Evolutionary conservation across 352 stramenopile species (phyloP).

Genomic region (Pilasporangium apinafurcum): DNA sequence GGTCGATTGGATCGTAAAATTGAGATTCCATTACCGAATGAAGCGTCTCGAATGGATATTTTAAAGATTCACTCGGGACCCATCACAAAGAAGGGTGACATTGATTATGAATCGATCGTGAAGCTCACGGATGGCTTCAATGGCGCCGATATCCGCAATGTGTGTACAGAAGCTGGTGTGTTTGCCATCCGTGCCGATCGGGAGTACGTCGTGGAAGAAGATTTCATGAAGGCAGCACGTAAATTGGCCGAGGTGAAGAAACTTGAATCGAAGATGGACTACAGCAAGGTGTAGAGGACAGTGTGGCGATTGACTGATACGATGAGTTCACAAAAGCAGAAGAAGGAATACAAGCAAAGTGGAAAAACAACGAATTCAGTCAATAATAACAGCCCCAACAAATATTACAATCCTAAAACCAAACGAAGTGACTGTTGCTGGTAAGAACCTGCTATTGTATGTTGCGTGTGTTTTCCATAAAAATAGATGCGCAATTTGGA

Average conservation of each 20-base stretch:
- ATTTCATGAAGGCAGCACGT: slow-evolving; percentile 99
- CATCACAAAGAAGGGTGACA: slow-evolving; percentile 99
- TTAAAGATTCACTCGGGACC: slow-evolving; percentile 98
- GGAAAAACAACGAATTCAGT: neutral
- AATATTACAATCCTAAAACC: neutral
- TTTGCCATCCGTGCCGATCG: slow-evolving; percentile 99
- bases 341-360: neutral
- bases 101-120: slow-evolving; percentile 99
- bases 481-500: no score
- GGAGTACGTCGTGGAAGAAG: slow-evolving; percentile 99
- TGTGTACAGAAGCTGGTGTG: slow-evolving; percentile 95
- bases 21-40: slow-evolving; percentile 99
- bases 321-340: neutral
- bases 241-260: slow-evolving; percentile 99
- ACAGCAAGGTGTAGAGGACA: slow-evolving; percentile 96
- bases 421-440: no score
- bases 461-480: neutral
- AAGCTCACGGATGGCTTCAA: slow-evolving; percentile 99
- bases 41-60: slow-evolving; percentile 98
- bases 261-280: slow-evolving; percentile 99
- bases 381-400: neutral
- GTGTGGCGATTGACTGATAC: neutral
- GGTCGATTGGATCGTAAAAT: slow-evolving; percentile 99
- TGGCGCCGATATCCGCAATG: slow-evolving; percentile 99
- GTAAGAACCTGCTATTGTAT: no score